Base-by-base conservation (phyloP, 352 stramenopile genomes). In the Lagenidium sp. region DNA sequence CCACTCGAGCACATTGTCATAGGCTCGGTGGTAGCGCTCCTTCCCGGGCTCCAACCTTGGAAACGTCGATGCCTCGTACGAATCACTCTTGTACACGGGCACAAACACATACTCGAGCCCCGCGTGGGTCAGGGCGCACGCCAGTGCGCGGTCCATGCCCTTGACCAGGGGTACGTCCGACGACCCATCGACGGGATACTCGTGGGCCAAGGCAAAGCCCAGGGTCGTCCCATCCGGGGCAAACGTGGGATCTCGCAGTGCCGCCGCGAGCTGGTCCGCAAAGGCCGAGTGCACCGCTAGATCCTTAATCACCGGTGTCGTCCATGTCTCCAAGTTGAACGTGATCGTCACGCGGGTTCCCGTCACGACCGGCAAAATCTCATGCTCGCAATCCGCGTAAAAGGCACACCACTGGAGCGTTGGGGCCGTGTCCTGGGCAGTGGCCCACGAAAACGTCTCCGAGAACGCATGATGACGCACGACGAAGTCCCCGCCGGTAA, bases 321-420 rank as follows among this genome's bases (percentile, higher is more conserved):
- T n/a, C 29, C 8, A 7, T 2, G 35, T n/a, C 28, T 53, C 46
- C 16, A 53, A 24, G 2, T 46, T 12, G 36, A 46, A 53, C 28
- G 47, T 54, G n/a, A 54, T n/a, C 21, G 47, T 54, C 38, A 54
- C 30, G 39, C 47, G 47, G 23, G 46, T 30, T 23, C 38, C 39
- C 16, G n/a, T 28, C 1, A 21, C 18, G 6, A 47, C 47, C 10
- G 23, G 47, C 38, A 47, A 18, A 15, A 54, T 39, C 31, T 54
- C 38, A n/a, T 47, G 47, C 39, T 54, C 39, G 18, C 38, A 47
- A 28, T 54, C 47, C 47, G 47, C 46, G 47, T 54, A 54, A 30
- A 54, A 54, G 31, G 29, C 47, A 44, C 47, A 54, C 47, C 47
- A 54, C 47, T 54, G 47, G 6, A 54, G n/a, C n/a, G n/a, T n/a